Evolutionary conservation across 345 rosid species (phyloP).

Genomic region (Hibiscus tridactylites): DNA sequence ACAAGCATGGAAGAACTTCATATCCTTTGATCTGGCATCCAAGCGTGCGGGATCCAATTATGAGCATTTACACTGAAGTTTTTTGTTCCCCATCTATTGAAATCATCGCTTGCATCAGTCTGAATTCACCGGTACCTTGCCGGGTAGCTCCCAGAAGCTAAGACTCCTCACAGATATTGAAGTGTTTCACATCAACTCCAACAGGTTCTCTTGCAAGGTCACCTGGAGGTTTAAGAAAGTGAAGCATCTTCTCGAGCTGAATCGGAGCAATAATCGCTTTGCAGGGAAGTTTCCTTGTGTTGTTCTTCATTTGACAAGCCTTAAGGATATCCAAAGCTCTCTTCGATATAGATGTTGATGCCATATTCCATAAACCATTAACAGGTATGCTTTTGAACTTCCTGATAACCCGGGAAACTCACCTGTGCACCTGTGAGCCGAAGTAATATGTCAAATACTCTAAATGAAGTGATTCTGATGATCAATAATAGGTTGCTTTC

Average conservation of each 20-base stretch:
- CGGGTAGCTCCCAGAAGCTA: slow-evolving; percentile 18
- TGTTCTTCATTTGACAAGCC: no score
- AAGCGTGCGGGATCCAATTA: slow-evolving; percentile 59
- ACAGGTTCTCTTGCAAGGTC: slow-evolving; percentile 70
- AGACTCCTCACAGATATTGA: slow-evolving; percentile 55
- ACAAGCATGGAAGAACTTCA: slow-evolving; percentile 57
- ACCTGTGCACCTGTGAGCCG: no score
- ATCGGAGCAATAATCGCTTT: no score
- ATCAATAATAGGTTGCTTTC: no score
- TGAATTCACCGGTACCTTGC: slow-evolving; percentile 55
- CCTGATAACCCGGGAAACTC: no score
- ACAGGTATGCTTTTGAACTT: no score
- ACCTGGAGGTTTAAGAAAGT: slow-evolving; percentile 33
- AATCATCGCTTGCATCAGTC: slow-evolving; percentile 69
- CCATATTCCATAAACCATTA: no score
- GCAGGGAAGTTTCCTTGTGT: no score
- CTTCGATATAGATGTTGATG: no score
- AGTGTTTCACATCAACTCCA: slow-evolving; percentile 66
- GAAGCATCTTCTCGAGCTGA: slow-evolving; percentile 14
- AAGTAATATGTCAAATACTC: no score
- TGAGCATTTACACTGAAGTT: slow-evolving; percentile 73
- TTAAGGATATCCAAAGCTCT: no score
- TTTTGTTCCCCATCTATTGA: slow-evolving; percentile 40
- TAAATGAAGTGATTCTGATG: no score
- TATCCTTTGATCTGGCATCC: slow-evolving; percentile 2